Evolutionary conservation across 768 basidiomycete species (phyloP).

Genomic region (Mycena latifolia): DNA sequence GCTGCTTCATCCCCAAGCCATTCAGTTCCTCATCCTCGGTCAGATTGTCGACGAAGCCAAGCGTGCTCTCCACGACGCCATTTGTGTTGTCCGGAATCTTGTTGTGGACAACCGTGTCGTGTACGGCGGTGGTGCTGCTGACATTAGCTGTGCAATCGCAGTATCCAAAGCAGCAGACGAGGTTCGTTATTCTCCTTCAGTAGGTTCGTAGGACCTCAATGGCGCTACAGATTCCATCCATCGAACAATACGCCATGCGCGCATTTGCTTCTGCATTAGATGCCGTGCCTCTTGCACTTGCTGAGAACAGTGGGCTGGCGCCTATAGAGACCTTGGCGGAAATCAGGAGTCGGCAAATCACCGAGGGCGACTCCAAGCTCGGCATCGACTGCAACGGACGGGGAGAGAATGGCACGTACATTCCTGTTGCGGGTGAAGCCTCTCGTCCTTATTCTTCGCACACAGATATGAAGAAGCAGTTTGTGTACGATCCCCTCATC

Average conservation of each 20-base stretch:
- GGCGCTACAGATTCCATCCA: slow-evolving; percentile 82
- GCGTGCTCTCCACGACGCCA: slow-evolving; percentile 96
- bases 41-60: slow-evolving; percentile 99
- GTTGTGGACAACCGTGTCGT: slow-evolving; percentile 97
- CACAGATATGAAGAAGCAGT: slow-evolving; percentile 96
- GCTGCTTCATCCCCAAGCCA: slow-evolving; percentile 19
- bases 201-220: slow-evolving; percentile 4
- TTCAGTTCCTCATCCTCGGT: not conserved
- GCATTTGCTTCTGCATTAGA: slow-evolving; percentile 98
- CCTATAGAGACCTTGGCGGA: slow-evolving; percentile 98
- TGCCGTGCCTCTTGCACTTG: slow-evolving; percentile 94
- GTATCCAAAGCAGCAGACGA: slow-evolving; percentile 96
- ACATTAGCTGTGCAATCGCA: slow-evolving; percentile 95
- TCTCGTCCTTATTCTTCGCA: not conserved
- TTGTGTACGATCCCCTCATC: slow-evolving; percentile 97
- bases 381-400: slow-evolving; percentile 94
- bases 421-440: not conserved
- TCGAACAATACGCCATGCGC: slow-evolving; percentile 99
- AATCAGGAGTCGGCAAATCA: slow-evolving; percentile 93
- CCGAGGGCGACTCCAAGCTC: slow-evolving; percentile 84
- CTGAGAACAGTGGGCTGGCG: slow-evolving; percentile 96
- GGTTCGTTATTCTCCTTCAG: slow-evolving; percentile 54
- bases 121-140: slow-evolving; percentile 98
- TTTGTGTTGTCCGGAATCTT: slow-evolving; percentile 96
- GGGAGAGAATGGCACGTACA: slow-evolving; percentile 83